phyloP scores from a whole-genome alignment of 805 yeast genomes.

The Pichia kluyveri region DNA sequence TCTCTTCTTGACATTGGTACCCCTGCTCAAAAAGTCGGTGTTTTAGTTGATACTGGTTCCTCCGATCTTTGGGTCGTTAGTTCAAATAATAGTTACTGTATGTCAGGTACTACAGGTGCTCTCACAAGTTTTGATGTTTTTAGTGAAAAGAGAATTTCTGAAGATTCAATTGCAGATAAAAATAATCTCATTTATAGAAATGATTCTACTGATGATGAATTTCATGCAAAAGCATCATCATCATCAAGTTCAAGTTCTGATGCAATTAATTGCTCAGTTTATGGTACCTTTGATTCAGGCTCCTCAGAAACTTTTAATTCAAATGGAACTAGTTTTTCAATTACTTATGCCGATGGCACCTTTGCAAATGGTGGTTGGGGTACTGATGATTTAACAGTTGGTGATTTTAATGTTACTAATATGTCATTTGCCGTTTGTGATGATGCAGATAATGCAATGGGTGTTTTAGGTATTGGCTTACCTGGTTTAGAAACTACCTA shows the following conservation, averaged over 20 bases:
- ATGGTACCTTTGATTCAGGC: slow-evolving; percentile 40
- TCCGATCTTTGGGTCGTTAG: slow-evolving; percentile 63
- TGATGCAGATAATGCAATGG: slow-evolving; percentile 49
- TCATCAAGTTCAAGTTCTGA: not conserved
- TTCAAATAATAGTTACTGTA: slow-evolving; percentile 40
- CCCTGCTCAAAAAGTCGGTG: slow-evolving; percentile 42
- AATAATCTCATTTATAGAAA: slow-evolving; percentile 3
- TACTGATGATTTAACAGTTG: slow-evolving; percentile 47
- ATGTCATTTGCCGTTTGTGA: slow-evolving; percentile 72
- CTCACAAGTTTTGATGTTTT: not conserved
- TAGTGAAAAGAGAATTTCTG: not conserved
- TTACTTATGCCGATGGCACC: slow-evolving; percentile 40
- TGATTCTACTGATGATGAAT: not conserved
- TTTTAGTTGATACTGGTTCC: slow-evolving; percentile 67
- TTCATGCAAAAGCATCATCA: not conserved
- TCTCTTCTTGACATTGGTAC: slow-evolving; percentile 46
- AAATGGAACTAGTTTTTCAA: slow-evolving; percentile 34
- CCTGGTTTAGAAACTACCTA: slow-evolving; percentile 57
- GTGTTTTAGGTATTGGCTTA: slow-evolving; percentile 71
- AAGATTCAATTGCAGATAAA: not conserved
- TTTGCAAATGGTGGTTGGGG: slow-evolving; percentile 50
- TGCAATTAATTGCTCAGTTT: slow-evolving; percentile 31
- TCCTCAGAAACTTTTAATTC: slow-evolving; percentile 30
- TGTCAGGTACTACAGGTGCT: slow-evolving; percentile 8
- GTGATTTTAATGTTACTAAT: slow-evolving; percentile 36